Evolutionary conservation across 2,329 filamentous ascomycete genomes (phyloP).

Genomic region (Botryotinia narcissicola): DNA sequence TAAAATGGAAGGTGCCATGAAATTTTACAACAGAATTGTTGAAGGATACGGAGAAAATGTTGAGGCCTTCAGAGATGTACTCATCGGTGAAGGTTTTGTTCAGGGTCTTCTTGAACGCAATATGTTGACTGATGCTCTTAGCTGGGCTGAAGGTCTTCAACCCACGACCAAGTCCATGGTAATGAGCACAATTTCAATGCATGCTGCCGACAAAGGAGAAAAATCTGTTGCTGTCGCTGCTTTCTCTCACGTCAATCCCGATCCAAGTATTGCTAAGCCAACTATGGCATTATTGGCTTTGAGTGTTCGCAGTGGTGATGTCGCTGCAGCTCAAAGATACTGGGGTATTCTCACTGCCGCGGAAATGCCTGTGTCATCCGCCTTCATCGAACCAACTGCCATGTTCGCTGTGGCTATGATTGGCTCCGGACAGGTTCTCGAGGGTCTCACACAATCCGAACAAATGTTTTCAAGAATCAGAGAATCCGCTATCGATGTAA

Average conservation of each 20-base stretch:
- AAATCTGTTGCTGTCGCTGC: constrained; percentile 65
- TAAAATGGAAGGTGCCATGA: constrained; percentile 75
- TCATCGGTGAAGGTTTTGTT: constrained; percentile 74
- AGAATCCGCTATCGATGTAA: constrained; percentile 50
- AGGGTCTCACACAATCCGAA: constrained; percentile 75
- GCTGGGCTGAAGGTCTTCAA: constrained; percentile 66
- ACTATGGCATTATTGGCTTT: constrained; percentile 83
- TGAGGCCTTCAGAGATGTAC: constrained; percentile 64
- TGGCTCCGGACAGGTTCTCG: constrained; percentile 78
- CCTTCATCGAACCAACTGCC: constrained; percentile 80
- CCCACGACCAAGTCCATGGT: constrained; percentile 57
- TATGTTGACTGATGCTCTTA: constrained; percentile 69
- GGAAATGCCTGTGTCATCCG: constrained; percentile 55
- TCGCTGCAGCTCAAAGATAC: constrained; percentile 72
- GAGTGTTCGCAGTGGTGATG: constrained; percentile 77
- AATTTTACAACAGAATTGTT: constrained; percentile 80
- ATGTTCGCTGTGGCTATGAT: constrained; percentile 91
- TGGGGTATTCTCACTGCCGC: constrained; percentile 72
- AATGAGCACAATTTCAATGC: constrained; percentile 70
- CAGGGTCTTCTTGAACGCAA: constrained; percentile 71
- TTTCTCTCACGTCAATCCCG: constrained; percentile 56
- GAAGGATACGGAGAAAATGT: constrained; percentile 57
- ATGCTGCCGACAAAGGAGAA: constrained; percentile 77
- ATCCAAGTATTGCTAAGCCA: constrained; percentile 53
- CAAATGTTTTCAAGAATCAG: constrained; percentile 85